A percentile compares a stretch with the other conserved stretches of the same genome.
These are phyloP conservation scores for Exserohilum rostratum DNA, from an alignment of 2,329 filamentous ascomycete genomes.

Conservation along the genomic window DNA sequence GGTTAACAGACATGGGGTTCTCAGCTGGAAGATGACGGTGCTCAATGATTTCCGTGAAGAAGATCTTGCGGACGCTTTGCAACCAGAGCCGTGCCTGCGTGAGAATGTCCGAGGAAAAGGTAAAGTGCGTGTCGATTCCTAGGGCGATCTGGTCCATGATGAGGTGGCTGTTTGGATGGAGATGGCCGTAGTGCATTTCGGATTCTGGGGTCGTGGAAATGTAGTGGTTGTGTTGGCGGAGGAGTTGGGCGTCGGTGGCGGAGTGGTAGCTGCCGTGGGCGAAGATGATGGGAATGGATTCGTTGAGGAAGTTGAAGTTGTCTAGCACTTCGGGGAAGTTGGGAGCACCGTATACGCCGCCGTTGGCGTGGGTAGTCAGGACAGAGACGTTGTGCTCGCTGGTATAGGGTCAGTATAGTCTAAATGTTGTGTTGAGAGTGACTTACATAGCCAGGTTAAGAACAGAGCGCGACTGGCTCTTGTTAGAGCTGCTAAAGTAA, in stretches of 20 bases:
- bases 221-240: slow-evolving; percentile 59
- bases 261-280: slow-evolving; percentile 59
- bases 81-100: slow-evolving; percentile 62
- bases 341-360: slow-evolving; percentile 16
- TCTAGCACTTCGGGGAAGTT: slow-evolving; percentile 37
- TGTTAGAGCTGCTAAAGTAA: slow-evolving; percentile 6
- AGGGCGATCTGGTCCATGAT: slow-evolving; percentile 60
- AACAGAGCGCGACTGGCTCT: slow-evolving; percentile 4
- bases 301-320: slow-evolving; percentile 46
- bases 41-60: slow-evolving; percentile 50
- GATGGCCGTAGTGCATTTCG: slow-evolving; percentile 65
- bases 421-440: not conserved
- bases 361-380: slow-evolving; percentile 50
- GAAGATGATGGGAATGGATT: slow-evolving; percentile 57
- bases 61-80: slow-evolving; percentile 52
- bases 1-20: slow-evolving; percentile 60
- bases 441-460: slow-evolving; percentile 9
- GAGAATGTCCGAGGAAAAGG: slow-evolving; percentile 55
- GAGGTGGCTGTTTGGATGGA: slow-evolving; percentile 52
- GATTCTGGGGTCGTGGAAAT: slow-evolving; percentile 65
- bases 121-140: slow-evolving; percentile 62
- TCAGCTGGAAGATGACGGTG: slow-evolving; percentile 53
- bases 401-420: not conserved
- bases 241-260: slow-evolving; percentile 47
- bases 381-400: slow-evolving; percentile 36